These are phyloP conservation scores for Cercophora scortea DNA, from an alignment of 495 filamentous ascomycete genomes.

Conservation along the genomic window DNA sequence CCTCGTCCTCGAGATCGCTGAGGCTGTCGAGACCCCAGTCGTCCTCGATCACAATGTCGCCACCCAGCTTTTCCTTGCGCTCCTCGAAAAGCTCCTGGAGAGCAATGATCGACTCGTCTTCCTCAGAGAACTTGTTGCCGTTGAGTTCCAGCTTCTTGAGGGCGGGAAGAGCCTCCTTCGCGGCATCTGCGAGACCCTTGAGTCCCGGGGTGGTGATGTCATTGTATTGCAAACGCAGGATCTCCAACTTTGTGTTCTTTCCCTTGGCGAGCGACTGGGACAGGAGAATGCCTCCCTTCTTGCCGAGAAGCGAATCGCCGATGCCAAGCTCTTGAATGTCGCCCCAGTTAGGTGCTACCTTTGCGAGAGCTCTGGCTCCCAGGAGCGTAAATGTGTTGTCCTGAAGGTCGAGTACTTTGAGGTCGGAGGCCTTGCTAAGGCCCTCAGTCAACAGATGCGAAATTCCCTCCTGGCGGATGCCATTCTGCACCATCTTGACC, in stretches of 20 bases:
- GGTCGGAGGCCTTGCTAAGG: slow-evolving; percentile 52
- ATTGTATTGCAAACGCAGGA: slow-evolving; percentile 84
- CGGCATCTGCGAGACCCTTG: slow-evolving; percentile 57
- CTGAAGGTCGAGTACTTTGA: slow-evolving; percentile 80
- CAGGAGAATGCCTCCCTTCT: slow-evolving; percentile 69
- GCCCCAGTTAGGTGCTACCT: slow-evolving; percentile 65
- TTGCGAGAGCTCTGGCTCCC: slow-evolving; percentile 71
- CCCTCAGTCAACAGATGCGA: slow-evolving; percentile 67
- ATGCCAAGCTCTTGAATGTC: slow-evolving; percentile 77
- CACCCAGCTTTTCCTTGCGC: slow-evolving; percentile 54
- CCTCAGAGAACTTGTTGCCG: slow-evolving; percentile 89
- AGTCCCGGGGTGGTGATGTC: slow-evolving; percentile 74
- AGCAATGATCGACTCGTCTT: slow-evolving; percentile 54
- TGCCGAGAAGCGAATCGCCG: slow-evolving; percentile 75
- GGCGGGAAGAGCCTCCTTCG: slow-evolving; percentile 56
- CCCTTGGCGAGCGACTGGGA: slow-evolving; percentile 65
- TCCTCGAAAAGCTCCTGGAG: slow-evolving; percentile 46
- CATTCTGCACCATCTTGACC: slow-evolving; percentile 98
- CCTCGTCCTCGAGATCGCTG: slow-evolving; percentile 72
- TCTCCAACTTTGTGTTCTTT: slow-evolving; percentile 68
- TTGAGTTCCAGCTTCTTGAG: slow-evolving; percentile 85
- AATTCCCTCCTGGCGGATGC: slow-evolving; percentile 91
- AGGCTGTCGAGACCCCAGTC: slow-evolving; percentile 81
- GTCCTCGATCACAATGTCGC: slow-evolving; percentile 52
- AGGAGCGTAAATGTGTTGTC: slow-evolving; percentile 91